Base-by-base conservation (phyloP, 768 basidiomycete genomes). In the Pulveroboletus sp. region DNA sequence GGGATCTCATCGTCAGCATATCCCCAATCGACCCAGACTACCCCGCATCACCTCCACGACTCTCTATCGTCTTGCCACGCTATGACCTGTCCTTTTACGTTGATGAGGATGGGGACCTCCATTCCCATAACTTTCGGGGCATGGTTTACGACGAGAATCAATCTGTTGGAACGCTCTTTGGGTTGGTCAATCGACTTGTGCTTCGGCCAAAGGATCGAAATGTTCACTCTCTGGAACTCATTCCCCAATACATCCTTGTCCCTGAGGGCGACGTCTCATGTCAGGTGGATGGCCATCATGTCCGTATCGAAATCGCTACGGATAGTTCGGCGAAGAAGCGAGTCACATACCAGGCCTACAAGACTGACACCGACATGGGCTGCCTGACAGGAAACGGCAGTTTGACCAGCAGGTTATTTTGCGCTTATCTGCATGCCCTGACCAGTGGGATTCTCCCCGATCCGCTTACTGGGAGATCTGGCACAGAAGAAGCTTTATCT, bases 391-490 rank as follows among this genome's bases (percentile, higher is more conserved):
- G 38, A 7, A n/a, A 40, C n/a, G 11, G 3, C 6, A 25, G 38
- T 6, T 33, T 69, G 42, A 50, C 49, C 1, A 63, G 60, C 47
- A 54, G 56, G 35, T 56, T 75, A 10, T 75, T 63, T 51, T 65
- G 62, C 40, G 63, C 69, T 2, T 73, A 75, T 43, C 64, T 79
- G 8, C 77, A 79, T 39, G 72, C 74, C 14, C 46, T 74, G 9
- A 77, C 69, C 2, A 70, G 70, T 19, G 34, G 48, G 21, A 65
- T 66, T 35, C 59, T 74, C 14, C 62, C 65, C 6, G 77, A 79
- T 52, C 75, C 75, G 2, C 61, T 79, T 36, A 73, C 72, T 0
- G 52, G 44, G 25, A 50, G 23, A n/a, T 50, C 14, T 35, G 40
- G 38, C 49, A n/a, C n/a, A n/a, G n/a, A n/a, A n/a, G n/a, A n/a